Conservation (phyloP, 2,329 filamentous ascomycete genomes). For the Arthrinium puccinioides region DNA sequence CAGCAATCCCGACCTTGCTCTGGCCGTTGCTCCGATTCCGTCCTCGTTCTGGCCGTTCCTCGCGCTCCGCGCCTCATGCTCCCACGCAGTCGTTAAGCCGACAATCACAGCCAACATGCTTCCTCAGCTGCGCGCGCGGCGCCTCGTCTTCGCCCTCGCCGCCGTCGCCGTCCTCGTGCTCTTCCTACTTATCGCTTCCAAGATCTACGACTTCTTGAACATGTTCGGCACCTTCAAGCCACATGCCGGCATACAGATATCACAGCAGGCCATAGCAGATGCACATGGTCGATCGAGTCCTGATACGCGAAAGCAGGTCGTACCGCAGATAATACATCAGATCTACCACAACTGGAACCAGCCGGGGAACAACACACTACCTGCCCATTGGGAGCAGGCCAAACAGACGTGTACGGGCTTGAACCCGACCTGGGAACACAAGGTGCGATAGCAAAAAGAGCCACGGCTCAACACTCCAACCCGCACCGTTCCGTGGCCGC, state of each 20-base stretch:
- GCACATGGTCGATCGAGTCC: constrained; percentile 3
- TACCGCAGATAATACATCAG: constrained; percentile 24
- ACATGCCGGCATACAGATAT: constrained; percentile 7
- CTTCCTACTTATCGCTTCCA: neutral
- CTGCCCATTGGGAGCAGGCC: constrained; percentile 15
- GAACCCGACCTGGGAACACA: constrained; percentile 20
- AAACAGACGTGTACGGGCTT: constrained; percentile 14
- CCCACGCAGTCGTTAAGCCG: no score
- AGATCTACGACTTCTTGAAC: neutral
- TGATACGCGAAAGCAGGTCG: constrained; percentile 5
- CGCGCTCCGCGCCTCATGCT: no score
- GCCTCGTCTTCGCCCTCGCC: neutral
- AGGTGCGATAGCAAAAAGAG: constrained; percentile 7
- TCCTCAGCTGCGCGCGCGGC: neutral
- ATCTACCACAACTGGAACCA: constrained; percentile 20
- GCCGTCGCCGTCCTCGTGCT: neutral
- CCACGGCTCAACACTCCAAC: neutral
- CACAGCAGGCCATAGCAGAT: constrained; percentile 5
- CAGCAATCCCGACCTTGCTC: no score
- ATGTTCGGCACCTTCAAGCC: constrained; percentile 6
- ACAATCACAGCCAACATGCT: neutral
- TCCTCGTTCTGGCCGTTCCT: no score
- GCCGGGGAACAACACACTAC: constrained; percentile 12
- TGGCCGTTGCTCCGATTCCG: no score
- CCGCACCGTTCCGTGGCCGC: no score